Conservation (phyloP, 164 flowering plant species). For the Sextonia rubra region DNA sequence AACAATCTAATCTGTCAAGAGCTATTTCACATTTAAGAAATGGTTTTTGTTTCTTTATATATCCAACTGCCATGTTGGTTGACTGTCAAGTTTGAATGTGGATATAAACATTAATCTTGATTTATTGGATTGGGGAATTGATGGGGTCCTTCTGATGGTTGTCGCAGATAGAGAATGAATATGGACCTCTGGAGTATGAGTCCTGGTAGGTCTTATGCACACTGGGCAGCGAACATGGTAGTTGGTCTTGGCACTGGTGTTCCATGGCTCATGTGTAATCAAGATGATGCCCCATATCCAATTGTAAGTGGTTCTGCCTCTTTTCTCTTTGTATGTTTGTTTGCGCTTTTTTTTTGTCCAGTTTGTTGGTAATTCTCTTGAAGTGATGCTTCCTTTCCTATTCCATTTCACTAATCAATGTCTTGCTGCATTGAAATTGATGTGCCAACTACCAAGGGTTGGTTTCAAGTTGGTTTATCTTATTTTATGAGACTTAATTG, state of each 20-base stretch:
- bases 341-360: too few species aligned
- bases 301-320: slow-evolving; percentile 30
- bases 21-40: neutral
- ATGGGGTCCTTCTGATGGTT: neutral
- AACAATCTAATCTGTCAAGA: too few species aligned
- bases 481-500: too few species aligned
- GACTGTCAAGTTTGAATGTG: neutral
- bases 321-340: neutral
- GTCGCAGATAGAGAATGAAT: slow-evolving; percentile 69
- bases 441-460: too few species aligned
- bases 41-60: neutral
- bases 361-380: too few species aligned
- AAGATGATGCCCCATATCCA: slow-evolving; percentile 89
- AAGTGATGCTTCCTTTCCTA: neutral
- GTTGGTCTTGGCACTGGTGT: slow-evolving; percentile 75
- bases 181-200: slow-evolving; percentile 71
- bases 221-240: slow-evolving; percentile 89
- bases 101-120: neutral
- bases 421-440: too few species aligned
- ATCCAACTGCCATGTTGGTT: neutral
- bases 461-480: too few species aligned
- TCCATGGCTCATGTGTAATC: slow-evolving; percentile 98
- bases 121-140: neutral
- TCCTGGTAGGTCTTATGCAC: slow-evolving; percentile 62
- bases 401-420: neutral